Base-by-base conservation (phyloP, 768 basidiomycete genomes). In the Auricularia sp. region DNA sequence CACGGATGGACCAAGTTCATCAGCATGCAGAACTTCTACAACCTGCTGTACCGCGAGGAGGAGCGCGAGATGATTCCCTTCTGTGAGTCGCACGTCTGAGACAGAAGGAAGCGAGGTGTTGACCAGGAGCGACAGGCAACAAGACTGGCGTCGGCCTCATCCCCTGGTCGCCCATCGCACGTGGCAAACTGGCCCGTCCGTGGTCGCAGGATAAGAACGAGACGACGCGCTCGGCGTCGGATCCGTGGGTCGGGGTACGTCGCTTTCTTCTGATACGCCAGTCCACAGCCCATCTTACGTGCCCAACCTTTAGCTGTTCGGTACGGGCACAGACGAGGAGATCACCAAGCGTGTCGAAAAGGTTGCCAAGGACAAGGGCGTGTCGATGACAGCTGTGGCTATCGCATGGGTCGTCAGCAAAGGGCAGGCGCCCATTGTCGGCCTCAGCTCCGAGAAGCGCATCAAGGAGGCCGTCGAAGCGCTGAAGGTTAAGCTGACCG, bases 91-190 rank as follows among this genome's bases (percentile, higher is more conserved):
- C 18, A 7, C 1, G 29, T 29, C 29, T 29, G 29, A 29, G 29
- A 18, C 2, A 8, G 53, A 29, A n/a, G 18, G 53, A 12, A 29
- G 8, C 53, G 53, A 12, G 7, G n/a, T 3, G 53, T 29, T 29
- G 29, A 29, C 29, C 29, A 29, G 29, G 29, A 29, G n/a, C 7
- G 7, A 29, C 7, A 54, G 53, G 53, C 53, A 54, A 54, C 53
- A 54, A 54, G 53, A 54, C 53, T 8, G 82, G 83, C 36, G 81
- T 83, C 33, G 84, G 83, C 0, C 72, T 78, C 21, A 78, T 81
- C 62, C 80, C 79, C 6, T 82, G 80, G 80, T 76, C 74, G 16
- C 79, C 80, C 3, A 71, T 79, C 16, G 76, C 73, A 14, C 74
- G 76, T 29, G 78, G 78, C 4, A 70, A 71, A 63, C 73, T 76